Conservation (phyloP, 2,329 filamentous ascomycete genomes). For the Phialophora expanda region DNA sequence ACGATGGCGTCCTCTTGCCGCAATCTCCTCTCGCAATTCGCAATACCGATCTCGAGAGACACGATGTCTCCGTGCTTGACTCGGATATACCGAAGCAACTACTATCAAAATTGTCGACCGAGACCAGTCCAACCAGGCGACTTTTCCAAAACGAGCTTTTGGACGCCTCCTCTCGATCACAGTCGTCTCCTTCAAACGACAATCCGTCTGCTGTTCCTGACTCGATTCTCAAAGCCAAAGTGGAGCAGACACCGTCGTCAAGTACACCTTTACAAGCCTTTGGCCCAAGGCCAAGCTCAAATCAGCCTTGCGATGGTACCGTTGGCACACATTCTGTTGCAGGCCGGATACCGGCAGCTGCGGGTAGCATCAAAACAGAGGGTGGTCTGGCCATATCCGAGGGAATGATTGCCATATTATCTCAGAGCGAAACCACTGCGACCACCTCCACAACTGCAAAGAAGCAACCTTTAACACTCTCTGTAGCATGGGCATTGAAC, state of each 20-base stretch:
- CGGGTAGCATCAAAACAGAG: not conserved
- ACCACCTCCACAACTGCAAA: not conserved
- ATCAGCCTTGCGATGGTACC: not conserved
- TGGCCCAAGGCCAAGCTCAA: not conserved
- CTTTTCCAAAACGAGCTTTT: not conserved
- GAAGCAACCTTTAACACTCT: not conserved
- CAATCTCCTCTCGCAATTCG: not conserved
- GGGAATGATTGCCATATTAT: not conserved
- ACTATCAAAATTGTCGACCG: not conserved
- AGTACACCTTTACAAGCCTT: not conserved
- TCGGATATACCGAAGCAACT: not conserved
- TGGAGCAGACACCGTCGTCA: not conserved
- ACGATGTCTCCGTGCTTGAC: not conserved
- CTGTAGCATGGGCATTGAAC: not conserved
- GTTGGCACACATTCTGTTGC: not conserved
- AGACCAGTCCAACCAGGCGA: not conserved
- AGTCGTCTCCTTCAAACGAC: not conserved
- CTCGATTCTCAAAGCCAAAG: not conserved
- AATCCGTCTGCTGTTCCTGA: not conserved
- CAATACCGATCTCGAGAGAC: not conserved
- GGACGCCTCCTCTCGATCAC: not conserved
- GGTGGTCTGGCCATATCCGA: not conserved
- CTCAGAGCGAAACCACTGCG: not conserved
- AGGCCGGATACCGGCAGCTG: not conserved
- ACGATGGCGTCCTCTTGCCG: not conserved